Conservation (phyloP, 1,139 yeast species). For the Hemisphaericaspora xylofermentans region DNA sequence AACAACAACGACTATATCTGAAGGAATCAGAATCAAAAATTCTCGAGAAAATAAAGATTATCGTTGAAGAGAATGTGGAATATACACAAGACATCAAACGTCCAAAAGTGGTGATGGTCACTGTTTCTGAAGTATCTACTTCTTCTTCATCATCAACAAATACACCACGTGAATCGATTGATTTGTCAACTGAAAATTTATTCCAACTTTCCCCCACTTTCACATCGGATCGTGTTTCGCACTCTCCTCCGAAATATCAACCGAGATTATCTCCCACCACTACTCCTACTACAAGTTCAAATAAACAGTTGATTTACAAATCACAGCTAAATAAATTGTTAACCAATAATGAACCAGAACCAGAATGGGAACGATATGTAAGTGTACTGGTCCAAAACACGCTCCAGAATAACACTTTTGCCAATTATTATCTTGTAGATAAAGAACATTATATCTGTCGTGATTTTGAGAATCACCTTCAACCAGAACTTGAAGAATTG, state of each 20-base stretch:
- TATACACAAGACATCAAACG: neutral
- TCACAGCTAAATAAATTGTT: constrained; percentile 6
- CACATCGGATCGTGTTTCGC: neutral
- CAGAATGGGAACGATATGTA: neutral
- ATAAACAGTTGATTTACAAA: neutral
- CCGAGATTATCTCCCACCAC: neutral
- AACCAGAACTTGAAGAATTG: constrained; percentile 3
- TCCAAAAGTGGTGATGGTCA: too few relatives aligned
- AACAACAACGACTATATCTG: neutral
- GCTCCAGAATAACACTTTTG: neutral
- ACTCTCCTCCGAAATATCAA: neutral
- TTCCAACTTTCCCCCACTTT: neutral
- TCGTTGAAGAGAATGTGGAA: neutral
- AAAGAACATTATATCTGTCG: neutral
- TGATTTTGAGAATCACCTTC: neutral
- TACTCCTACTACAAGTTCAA: neutral
- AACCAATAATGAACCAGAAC: neutral
- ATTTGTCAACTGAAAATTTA: neutral
- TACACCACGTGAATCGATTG: neutral
- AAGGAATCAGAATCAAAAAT: neutral
- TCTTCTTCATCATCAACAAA: neutral
- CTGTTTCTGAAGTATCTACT: neutral
- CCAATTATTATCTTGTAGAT: constrained; percentile 5
- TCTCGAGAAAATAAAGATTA: neutral
- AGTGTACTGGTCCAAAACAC: neutral